Conservation (phyloP, 106 monocot species). For the Platanthera guangdongensis region DNA sequence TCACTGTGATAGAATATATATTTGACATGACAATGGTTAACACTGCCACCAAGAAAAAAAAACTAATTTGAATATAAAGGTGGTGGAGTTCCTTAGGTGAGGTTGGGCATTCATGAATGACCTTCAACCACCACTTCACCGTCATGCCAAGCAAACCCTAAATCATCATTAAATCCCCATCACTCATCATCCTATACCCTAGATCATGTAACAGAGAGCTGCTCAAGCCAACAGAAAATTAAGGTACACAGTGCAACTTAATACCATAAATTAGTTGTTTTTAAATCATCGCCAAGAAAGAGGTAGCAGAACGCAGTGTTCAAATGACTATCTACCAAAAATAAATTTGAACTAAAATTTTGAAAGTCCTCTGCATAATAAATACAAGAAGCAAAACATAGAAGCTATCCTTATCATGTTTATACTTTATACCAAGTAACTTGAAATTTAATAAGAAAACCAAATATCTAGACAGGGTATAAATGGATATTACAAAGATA, state of each 20-base stretch:
- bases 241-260: not conserved
- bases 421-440: not conserved
- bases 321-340: not conserved
- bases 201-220: constrained; percentile 58
- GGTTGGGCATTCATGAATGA: too few species aligned
- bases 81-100: too few species aligned
- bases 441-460: not conserved
- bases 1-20: too few species aligned
- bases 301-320: not conserved
- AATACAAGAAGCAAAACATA: not conserved
- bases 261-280: not conserved
- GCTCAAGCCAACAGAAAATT: constrained; percentile 15
- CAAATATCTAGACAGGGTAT: not conserved
- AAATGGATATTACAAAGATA: not conserved
- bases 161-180: too few species aligned
- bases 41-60: too few species aligned
- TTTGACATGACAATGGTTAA: too few species aligned
- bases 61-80: too few species aligned
- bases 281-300: not conserved
- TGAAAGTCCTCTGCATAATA: not conserved
- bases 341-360: not conserved
- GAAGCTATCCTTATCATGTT: not conserved
- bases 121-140: too few species aligned
- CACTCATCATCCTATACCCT: too few species aligned
- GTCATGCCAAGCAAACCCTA: too few species aligned